These are phyloP conservation scores for Phanerochaete carnosa DNA, from an alignment of 768 basidiomycete species.

Conservation along the genomic window DNA sequence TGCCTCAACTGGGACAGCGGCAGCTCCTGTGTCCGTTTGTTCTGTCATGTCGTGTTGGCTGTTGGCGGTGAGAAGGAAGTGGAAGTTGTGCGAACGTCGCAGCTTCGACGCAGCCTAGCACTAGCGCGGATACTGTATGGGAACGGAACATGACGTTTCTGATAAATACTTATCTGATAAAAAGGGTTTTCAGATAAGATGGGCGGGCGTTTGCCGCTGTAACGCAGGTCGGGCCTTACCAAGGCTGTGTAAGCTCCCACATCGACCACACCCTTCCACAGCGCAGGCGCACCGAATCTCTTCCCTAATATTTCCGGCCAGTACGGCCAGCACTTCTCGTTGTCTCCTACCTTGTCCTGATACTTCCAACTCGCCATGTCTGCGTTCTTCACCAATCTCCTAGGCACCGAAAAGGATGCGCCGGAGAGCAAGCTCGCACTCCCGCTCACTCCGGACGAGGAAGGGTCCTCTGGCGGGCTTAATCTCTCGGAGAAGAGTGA, in stretches of 20 bases:
- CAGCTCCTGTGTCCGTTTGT: neutral
- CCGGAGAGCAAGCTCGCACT: constrained; percentile 27
- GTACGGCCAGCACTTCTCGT: neutral
- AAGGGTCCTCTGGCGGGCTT: constrained; percentile 24
- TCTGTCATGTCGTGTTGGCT: neutral
- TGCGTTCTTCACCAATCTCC: constrained; percentile 8
- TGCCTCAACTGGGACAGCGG: neutral
- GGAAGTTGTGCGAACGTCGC: constrained; percentile 4
- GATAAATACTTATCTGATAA: constrained; percentile 3
- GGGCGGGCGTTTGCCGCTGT: neutral
- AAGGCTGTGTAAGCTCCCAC: neutral
- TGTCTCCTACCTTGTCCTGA: neutral
- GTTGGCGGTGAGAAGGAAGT: neutral
- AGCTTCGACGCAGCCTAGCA: neutral
- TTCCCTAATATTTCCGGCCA: constrained; percentile 6
- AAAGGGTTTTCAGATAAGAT: neutral
- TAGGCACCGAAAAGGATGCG: constrained; percentile 2
- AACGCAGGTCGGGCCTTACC: neutral
- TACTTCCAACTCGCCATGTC: constrained; percentile 9
- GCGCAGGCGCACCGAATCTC: constrained; percentile 15
- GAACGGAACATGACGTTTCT: neutral
- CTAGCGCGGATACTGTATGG: neutral
- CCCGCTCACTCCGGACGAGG: constrained; percentile 23
- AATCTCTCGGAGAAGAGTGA: constrained; percentile 57
- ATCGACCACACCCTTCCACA: neutral